Evolutionary conservation across 805 yeast species (phyloP).

Genomic region (Metschnikowia lochheadii): DNA sequence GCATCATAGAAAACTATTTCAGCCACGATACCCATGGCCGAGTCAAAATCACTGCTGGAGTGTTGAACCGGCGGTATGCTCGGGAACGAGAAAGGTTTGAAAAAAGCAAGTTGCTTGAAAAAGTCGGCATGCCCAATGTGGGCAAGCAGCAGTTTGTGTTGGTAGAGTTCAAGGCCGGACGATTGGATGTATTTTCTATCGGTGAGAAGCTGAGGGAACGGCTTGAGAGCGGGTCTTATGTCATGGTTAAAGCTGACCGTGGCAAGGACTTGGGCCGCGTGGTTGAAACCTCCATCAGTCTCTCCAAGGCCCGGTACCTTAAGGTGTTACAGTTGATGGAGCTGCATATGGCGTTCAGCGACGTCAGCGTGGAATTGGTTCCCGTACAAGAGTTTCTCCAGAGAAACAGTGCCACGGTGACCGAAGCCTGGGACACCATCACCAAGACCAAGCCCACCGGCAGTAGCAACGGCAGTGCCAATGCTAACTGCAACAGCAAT

Average conservation of each 20-base stretch:
- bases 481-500: no score
- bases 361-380: constrained; percentile 20
- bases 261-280: constrained; percentile 75
- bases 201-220: constrained; percentile 20
- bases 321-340: constrained; percentile 66
- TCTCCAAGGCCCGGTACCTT: constrained; percentile 64
- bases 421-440: constrained; percentile 1
- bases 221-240: constrained; percentile 58
- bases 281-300: constrained; percentile 50
- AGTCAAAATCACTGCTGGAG: constrained; percentile 31
- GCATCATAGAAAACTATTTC: constrained; percentile 26
- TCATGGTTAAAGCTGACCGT: constrained; percentile 80
- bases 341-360: constrained; percentile 60
- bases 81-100: background rate
- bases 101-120: background rate
- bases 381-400: constrained; percentile 2
- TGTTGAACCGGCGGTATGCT: constrained; percentile 23
- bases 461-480: background rate
- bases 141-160: constrained; percentile 13
- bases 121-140: background rate
- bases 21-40: constrained; percentile 36
- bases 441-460: background rate
- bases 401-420: constrained; percentile 1
- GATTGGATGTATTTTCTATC: constrained; percentile 70
- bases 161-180: constrained; percentile 74